These are phyloP conservation scores for Chaetomiaceae sp. DNA, from an alignment of 2,329 filamentous ascomycete species.

Conservation along the genomic window DNA sequence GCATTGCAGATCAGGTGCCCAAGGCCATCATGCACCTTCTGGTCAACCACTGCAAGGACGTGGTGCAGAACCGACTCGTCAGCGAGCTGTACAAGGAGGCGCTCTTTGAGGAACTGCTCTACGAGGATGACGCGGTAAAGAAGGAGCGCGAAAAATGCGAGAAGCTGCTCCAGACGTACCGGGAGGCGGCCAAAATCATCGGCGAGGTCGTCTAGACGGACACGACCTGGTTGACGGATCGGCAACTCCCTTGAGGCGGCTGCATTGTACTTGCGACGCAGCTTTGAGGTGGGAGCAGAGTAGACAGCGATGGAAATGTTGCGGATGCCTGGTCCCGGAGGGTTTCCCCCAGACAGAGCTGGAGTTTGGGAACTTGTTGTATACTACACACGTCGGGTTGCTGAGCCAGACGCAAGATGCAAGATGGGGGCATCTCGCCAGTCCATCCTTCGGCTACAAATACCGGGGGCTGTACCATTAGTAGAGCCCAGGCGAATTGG, in stretches of 20 bases:
- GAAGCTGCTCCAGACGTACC: conserved; percentile 89
- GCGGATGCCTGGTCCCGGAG: no score
- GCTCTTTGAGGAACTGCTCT: conserved; percentile 85
- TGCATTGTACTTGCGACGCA: conserved; percentile 1
- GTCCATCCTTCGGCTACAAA: no score
- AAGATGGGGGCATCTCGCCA: no score
- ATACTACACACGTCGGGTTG: no score
- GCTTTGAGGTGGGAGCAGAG: not conserved
- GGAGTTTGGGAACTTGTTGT: no score
- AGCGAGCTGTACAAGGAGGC: conserved; percentile 91
- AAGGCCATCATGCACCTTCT: conserved; percentile 98
- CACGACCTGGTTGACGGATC: no score
- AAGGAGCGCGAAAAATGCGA: conserved; percentile 98
- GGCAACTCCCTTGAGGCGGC: not conserved
- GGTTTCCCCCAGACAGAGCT: no score
- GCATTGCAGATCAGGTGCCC: conserved; percentile 96
- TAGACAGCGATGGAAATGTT: no score
- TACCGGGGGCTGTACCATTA: no score
- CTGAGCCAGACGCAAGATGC: no score
- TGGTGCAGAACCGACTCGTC: conserved; percentile 92
- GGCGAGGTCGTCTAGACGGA: conserved; percentile 78
- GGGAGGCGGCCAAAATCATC: conserved; percentile 96
- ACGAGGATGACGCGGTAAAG: conserved; percentile 96
- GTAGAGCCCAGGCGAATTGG: no score
- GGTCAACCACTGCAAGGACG: conserved; percentile 97